phyloP scores from a whole-genome alignment of 1,284 basidiomycete species.

The Naganishia cerealis region DNA sequence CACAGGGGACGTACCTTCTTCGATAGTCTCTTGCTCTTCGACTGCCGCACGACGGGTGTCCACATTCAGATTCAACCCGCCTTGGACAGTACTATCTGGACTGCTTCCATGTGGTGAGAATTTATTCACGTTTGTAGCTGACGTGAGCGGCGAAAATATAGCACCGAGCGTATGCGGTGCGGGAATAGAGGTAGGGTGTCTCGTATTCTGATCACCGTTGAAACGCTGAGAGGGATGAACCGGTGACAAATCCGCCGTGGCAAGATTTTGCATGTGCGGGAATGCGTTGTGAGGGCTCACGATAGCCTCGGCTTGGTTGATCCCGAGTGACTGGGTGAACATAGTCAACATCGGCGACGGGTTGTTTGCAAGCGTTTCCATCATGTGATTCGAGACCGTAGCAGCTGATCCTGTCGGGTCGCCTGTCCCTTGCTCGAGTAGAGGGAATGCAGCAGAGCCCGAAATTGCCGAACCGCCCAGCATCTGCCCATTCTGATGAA shows the following conservation, averaged over 20 bases:
- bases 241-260: too few species aligned
- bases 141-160: conserved; percentile 5
- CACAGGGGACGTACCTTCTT: conserved; percentile 5
- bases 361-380: background rate
- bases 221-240: background rate
- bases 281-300: background rate
- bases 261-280: background rate
- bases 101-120: conserved; percentile 7
- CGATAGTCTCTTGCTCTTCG: background rate
- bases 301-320: background rate
- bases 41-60: background rate
- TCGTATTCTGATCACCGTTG: background rate
- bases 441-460: background rate
- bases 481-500: background rate
- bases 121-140: background rate
- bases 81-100: background rate
- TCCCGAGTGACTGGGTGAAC: conserved; percentile 9
- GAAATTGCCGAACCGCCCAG: background rate
- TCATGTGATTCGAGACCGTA: background rate
- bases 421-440: background rate
- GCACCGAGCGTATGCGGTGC: background rate
- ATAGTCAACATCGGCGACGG: background rate
- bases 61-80: too few species aligned
- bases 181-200: background rate
- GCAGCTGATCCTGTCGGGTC: background rate